These are phyloP conservation scores for Meira miltonrushii DNA, from an alignment of 1,284 basidiomycete species.

Conservation along the genomic window DNA sequence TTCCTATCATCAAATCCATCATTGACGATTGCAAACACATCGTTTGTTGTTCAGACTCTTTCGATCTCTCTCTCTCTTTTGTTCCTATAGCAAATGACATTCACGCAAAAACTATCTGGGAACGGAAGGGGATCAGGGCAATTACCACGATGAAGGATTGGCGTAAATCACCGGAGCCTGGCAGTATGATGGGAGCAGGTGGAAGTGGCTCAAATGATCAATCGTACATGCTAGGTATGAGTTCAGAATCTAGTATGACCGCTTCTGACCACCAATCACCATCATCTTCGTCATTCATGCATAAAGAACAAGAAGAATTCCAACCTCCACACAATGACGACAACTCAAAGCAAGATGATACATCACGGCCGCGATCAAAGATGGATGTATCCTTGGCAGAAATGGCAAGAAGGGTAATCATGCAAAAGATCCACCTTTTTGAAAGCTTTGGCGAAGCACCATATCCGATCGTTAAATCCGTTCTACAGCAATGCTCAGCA, in stretches of 20 bases:
- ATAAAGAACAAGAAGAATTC: not conserved
- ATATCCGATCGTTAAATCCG: conserved; percentile 34
- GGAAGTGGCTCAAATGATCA: not conserved
- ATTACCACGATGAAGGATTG: conserved; percentile 32
- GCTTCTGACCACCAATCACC: not conserved
- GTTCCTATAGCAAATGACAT: too few relatives aligned
- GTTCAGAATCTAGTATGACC: not conserved
- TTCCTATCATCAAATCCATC: too few relatives aligned
- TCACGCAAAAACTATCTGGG: too few relatives aligned
- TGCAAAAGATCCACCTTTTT: conserved; percentile 34
- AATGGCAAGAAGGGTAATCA: conserved; percentile 20
- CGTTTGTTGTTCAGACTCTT: too few relatives aligned
- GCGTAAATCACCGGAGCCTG: conserved; percentile 35
- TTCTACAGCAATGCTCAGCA: conserved; percentile 39
- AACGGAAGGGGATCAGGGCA: too few relatives aligned
- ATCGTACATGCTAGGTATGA: too few relatives aligned
- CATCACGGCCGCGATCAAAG: not conserved
- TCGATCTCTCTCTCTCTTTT: too few relatives aligned
- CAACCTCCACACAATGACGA: not conserved
- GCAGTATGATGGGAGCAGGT: conserved; percentile 30
- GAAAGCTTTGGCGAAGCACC: conserved; percentile 40
- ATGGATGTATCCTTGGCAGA: not conserved
- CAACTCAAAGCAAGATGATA: not conserved
- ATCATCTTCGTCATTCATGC: not conserved
- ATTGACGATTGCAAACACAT: too few relatives aligned